Evolutionary conservation across 495 filamentous ascomycete species (phyloP), one percentile per base, ranked within the genome.

Genomic region (Penicillium turbatum): DNA sequence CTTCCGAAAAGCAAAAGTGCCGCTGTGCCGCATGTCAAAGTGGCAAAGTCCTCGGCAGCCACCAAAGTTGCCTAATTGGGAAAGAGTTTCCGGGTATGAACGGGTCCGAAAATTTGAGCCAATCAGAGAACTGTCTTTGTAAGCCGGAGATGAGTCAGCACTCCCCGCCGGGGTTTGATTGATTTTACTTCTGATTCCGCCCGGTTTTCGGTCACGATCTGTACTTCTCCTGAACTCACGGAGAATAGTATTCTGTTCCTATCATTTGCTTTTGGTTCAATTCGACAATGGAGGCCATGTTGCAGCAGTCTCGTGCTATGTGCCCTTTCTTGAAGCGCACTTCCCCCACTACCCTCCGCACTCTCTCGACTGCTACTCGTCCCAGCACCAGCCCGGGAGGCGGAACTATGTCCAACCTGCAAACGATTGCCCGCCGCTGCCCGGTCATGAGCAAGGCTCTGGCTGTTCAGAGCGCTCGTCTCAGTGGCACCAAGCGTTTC

Each of bases 401-500:
- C 45, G 89, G 92, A 57, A 89, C 86, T 69, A 96, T 97, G 84
- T 96, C 91, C 61, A 97, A 97, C 74, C 82, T 98, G 58, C 95
- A 97, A 79, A 83, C 93, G 47, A 81, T 95, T 57, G 93, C 91
- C 59, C 87, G 89, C 63, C 90, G 93, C 62, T 98, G 93, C 83
- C 93, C 93, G 52, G 84, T 98, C 68, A 98, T 98, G 93, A 92
- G 90, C 69, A 96, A 96, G 78, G 93, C 93, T 38, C 80, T 98
- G 61, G 89, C 89, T 40, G 84, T 96, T 16, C 92, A 96, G 78
- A 87, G 87, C 63, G 83, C 85, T 54, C 80, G 82, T 46, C 67
- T 77, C 59, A 65, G 68, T 31, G 64, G 67, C 45, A 63, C 73
- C 51, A 78, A 78, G 69, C 65, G 72, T 13, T 78, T 76, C 55